Base-by-base conservation (phyloP, 352 stramenopile species). In the Globisporangium splendens region DNA sequence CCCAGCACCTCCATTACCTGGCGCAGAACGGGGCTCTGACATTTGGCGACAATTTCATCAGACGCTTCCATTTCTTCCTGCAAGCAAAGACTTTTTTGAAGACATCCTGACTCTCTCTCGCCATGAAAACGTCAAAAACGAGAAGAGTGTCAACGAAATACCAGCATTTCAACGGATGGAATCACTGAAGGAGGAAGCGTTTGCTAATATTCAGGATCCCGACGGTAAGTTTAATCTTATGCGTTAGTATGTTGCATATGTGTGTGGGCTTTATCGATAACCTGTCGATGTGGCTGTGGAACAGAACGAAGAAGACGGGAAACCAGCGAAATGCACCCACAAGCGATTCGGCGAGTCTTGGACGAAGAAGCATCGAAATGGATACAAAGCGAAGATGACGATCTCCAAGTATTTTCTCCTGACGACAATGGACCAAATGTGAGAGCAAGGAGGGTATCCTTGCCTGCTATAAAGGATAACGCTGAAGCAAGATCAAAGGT, bases 21-120 rank as follows among this genome's bases (percentile, higher is more conserved):
- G 61, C 41, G 52, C 68, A 28, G 80, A 88, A 24, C 68, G 78
- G 55, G 75, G 75, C 24, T 70, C 67, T 0, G 79, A 90, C 51
- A 87, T 92, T 59, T 92, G 81, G 79, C 69, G 72, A 28, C 63
- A 87, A 56, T 91, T 93, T 48, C 76, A 77, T 15, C 70, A 79
- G 21, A 93, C 74, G n/a, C 65, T 93, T n/a, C 77, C 84, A 14
- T 94, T 91, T 46, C 66, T 94, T 38, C 80, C 82, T 3, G 78
- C 84, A 1, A 92, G 80, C 63, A 92, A 87, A 21, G 72, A 90
- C 41, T 91, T 92, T 65, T 94, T 94, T 35, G 82, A 92, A 41
- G 69, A 87, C 41, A 77, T 94, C 14, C 43, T 89, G 51, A 69
- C 63, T 46, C 61, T 93, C 5, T 68, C 80, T 8, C 61, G 48